Base-by-base conservation (phyloP, 192 early-diverging fungal genomes). In the Glomus cerebriforme region DNA sequence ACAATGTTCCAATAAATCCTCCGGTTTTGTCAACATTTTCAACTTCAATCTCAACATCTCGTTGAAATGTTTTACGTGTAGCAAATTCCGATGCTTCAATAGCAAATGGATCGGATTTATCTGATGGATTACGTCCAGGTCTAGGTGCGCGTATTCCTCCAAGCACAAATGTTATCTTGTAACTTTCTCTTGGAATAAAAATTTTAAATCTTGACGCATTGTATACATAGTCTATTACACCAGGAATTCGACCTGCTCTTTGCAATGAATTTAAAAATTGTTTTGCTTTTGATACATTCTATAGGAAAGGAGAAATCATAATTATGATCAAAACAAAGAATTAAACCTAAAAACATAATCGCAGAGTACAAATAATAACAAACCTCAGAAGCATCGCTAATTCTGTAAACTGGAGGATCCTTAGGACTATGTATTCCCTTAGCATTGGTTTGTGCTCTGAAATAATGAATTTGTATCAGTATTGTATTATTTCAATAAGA, bases 1-100 rank as follows among this genome's bases (percentile, higher is more conserved):
- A 96, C 79, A 99, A 80, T n/a, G 91, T 85, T 17, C 97, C 97
- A 76, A 98, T 94, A 74, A 98, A 99, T 2, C 92, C 93, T 39
- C 98, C 97, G 43, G 90, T 90, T 86, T 97, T 96, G 82, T 99
- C 98, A 22, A 92, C 82, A 17, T 89, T 88, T 80, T 98, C 98
- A 35, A 98, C 85, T 71, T 93, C 92, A 60, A 97, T 86, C 79
- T 99, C 95, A 12, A 96, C 95, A 81, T 99, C 96, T 70, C 96
- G 94, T 86, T 99, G 98, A 78, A 98, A 88, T 78, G 85, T 84
- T 39, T 82, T 81, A 45, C 86, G 86, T 47, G 82, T 85, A 4
- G 92, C 87, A 82, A 92, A 92, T 7, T 88, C 90, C 35, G 94
- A 81, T 1, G 96, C 94, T 83, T 97, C 98, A 13, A 83, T 86